Conservation (phyloP, 805 yeast genomes). For the Saturnispora silvae region DNA sequence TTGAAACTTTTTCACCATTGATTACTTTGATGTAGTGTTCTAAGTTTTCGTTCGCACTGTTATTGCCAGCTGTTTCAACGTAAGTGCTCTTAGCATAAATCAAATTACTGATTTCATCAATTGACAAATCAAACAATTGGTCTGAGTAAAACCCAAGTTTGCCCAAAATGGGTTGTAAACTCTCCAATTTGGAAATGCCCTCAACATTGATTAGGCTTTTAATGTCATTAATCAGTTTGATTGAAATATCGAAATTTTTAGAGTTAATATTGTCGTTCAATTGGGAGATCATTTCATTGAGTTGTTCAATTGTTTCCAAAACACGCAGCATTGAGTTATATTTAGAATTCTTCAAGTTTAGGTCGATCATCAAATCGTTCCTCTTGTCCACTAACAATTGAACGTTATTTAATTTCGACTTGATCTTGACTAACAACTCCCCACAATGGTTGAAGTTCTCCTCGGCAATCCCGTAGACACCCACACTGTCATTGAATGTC, state of each 20-base stretch:
- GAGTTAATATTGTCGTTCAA: constrained; percentile 62
- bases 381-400: constrained; percentile 29
- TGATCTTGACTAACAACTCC: constrained; percentile 17
- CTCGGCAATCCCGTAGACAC: constrained; percentile 68
- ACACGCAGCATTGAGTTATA: constrained; percentile 63
- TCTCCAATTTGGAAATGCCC: constrained; percentile 47
- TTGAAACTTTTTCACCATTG: constrained; percentile 1
- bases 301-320: constrained; percentile 52
- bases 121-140: constrained; percentile 53
- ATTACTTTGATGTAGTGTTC: constrained; percentile 8
- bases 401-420: constrained; percentile 15
- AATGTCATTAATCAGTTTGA: constrained; percentile 29
- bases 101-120: constrained; percentile 71
- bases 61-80: too few relatives aligned
- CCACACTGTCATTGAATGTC: constrained; percentile 75
- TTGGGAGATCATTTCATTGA: constrained; percentile 47
- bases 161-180: constrained; percentile 39
- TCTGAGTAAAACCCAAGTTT: constrained; percentile 48
- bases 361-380: constrained; percentile 47
- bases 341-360: constrained; percentile 51
- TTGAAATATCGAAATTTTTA: constrained; percentile 48
- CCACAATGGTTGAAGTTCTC: constrained; percentile 58
- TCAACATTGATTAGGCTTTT: constrained; percentile 37
- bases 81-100: constrained; percentile 20
- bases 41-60: constrained; percentile 9